phyloP scores from a whole-genome alignment of 139 green algal genomes.

The Tetradesmus obliquus region DNA sequence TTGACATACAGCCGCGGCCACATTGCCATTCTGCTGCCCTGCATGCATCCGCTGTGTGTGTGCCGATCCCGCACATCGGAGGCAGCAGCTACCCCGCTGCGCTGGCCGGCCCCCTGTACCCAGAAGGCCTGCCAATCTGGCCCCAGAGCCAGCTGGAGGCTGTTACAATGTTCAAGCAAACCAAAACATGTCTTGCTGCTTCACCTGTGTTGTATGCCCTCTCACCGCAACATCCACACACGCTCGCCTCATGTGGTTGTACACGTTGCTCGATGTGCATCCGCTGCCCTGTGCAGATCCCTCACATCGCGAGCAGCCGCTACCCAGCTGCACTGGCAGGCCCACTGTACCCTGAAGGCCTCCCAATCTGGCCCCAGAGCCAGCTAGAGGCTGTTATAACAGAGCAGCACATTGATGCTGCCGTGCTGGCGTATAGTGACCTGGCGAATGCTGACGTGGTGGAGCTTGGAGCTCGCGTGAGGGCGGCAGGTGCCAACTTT shows the following conservation, averaged over 20 bases:
- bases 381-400: constrained; percentile 31
- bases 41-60: no score
- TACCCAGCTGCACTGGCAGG: constrained; percentile 53
- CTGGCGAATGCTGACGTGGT: constrained; percentile 40
- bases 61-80: constrained; percentile 60
- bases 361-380: constrained; percentile 37
- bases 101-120: constrained; percentile 47
- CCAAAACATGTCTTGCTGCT: no score
- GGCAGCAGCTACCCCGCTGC: constrained; percentile 41
- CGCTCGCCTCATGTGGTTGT: no score
- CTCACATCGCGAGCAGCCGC: constrained; percentile 48
- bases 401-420: neutral
- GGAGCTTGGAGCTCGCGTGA: constrained; percentile 44
- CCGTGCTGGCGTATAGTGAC: constrained; percentile 34
- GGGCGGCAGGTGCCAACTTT: constrained; percentile 55
- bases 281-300: constrained; percentile 41
- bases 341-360: constrained; percentile 47
- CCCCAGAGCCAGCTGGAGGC: constrained; percentile 16
- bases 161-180: neutral
- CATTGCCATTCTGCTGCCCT: no score
- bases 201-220: no score
- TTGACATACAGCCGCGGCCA: no score
- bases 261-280: no score
- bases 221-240: no score
- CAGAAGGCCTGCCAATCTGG: constrained; percentile 50